Percentiles rank a stretch among this genome's conserved stretches.
Evolutionary conservation across 179 eudicot genomes (phyloP).

Genomic region (Silene vulgaris): DNA sequence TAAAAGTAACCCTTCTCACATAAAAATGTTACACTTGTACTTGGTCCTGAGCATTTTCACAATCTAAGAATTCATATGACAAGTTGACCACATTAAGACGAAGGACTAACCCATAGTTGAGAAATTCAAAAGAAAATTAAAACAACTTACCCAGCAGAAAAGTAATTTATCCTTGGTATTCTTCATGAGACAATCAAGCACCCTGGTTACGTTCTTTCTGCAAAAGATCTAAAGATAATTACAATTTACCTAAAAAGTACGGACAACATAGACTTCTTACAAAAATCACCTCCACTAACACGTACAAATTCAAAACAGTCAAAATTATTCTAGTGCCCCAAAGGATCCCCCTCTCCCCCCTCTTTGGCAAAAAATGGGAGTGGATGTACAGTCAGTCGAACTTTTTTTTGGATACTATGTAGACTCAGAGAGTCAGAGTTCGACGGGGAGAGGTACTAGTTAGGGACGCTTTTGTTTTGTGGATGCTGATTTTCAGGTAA

Average conservation of each 20-base stretch:
- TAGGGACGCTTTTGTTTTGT: no score
- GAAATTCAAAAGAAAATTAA: constrained; percentile 4
- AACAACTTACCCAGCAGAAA: constrained; percentile 73
- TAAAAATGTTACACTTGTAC: background rate
- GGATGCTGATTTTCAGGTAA: no score
- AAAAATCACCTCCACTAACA: background rate
- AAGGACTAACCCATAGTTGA: background rate
- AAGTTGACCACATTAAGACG: background rate
- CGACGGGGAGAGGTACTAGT: no score
- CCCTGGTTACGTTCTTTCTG: constrained; percentile 59
- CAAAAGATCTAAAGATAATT: constrained; percentile 6
- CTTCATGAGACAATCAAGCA: constrained; percentile 69
- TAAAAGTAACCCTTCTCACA: background rate
- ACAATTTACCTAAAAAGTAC: background rate
- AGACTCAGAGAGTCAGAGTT: no score
- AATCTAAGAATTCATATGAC: background rate
- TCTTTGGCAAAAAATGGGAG: background rate
- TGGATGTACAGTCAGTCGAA: background rate
- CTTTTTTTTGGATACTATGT: background rate
- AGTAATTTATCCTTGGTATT: constrained; percentile 40
- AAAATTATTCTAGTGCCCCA: background rate
- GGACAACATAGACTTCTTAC: background rate
- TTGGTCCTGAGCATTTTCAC: constrained; percentile 6
- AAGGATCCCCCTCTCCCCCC: background rate
- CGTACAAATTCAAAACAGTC: background rate